Evolutionary conservation across 805 yeast genomes (phyloP), one percentile per base, ranked within the genome.

Genomic region (Pichia nakasei): DNA sequence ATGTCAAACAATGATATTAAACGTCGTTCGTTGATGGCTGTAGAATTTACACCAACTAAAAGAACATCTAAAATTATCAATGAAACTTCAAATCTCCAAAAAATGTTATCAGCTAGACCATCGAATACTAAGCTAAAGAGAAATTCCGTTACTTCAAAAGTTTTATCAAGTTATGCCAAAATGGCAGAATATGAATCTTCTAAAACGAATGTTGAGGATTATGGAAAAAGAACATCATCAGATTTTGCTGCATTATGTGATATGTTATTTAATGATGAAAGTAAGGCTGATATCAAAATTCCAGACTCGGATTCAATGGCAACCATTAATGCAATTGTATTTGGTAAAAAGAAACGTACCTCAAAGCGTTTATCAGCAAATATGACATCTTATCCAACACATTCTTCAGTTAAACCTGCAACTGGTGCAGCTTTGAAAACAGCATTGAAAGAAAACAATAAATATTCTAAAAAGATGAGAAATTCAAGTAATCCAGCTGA

Each of bases 211-310:
- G 78, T 32, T 32, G 35, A 32, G 18, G 20, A 75, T 54, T 85
- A 79, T 58, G 80, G 87, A 6, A 81, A 76, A 61, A 71, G 93
- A 61, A 81, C 89, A 2, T 78, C 85, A 32, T 79, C 85, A 15
- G 84, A 83, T 49, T 83, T 83, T 67, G 93, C 88, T 12, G 74
- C 83, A 2, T 66, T 83, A 36, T 81, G 87, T 67, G 91, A 83
- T 63, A 79, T 76, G 60, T 76, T 83, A 46, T 83, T 83, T 67
- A 82, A 76, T 53, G 83, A 81, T 59, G 88, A 81, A 55, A 73
- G 72, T 51, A 45, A 47, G n/a, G 19, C 33, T 2, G 44, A 46
- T 37, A 33, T 46, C 20, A 42, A 52, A 19, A 44, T 60, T 12
- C 48, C 56, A 41, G 47, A 49, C 20, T 56, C 68, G 2, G 76